Base-by-base conservation (phyloP, 2,329 filamentous ascomycete genomes). In the Phyllosticta paracitricarpa region DNA sequence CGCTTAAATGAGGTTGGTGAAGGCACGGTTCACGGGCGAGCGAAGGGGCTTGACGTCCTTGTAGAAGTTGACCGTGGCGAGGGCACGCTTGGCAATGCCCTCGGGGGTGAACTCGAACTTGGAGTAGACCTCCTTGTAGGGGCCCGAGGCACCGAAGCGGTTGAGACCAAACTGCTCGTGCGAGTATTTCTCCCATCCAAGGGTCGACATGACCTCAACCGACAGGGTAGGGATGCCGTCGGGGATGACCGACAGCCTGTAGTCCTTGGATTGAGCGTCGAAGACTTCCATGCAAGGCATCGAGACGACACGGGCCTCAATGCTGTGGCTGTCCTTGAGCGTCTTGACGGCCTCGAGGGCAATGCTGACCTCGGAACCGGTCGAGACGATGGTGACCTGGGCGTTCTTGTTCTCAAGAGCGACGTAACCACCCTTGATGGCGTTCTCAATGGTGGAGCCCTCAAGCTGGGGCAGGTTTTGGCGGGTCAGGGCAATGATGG, bases 91-190 rank as follows among this genome's bases (percentile, higher is more conserved):
- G 80, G 89, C 82, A 75, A 99, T 89, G 67, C 94, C 94, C 79
- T 96, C 93, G 59, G 94, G 89, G 57, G 93, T 99, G 83, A 99
- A 97, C 79, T 97, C 94, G 80, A 99, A 99, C 85, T 97, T 97
- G 89, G 89, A 88, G 85, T 99, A 99, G 64, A 99, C 91, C 72
- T 97, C 88, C 87, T 93, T 93, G 84, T 97, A 97, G 68, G 93
- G 88, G 72, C 93, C 94, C 61, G 90, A 96, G 68, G 93, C 93
- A 86, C 94, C 94, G 78, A 99, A 99, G 76, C 94, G 86, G 88
- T 99, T 99, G 68, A 99, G 86, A 76, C 94, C 94, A 73, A 99
- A 99, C 82, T 99, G 94, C 86, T 99, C 94, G 80, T 99, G 93
- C 63, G 91, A 89, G 82, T 97, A 99, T 78, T 93, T 89, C 85